Conservation (phyloP, 192 early-diverging fungal species). For the Coemansia brasiliensis region DNA sequence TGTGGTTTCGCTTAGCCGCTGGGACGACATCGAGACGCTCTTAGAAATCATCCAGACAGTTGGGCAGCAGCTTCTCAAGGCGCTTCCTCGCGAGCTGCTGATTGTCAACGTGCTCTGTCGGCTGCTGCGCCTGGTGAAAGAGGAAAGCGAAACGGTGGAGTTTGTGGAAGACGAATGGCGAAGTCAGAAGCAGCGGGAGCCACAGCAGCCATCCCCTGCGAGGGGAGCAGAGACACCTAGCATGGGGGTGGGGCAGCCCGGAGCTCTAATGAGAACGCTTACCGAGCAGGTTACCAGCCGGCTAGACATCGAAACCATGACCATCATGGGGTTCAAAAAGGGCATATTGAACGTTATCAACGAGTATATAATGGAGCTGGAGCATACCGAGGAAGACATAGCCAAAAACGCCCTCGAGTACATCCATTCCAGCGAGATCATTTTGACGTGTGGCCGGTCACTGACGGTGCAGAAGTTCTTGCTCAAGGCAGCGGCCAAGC, state of each 20-base stretch:
- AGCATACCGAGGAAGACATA: slow-evolving; percentile 75
- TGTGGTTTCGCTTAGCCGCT: slow-evolving; percentile 73
- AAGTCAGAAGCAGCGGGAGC: not conserved
- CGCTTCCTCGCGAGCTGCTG: slow-evolving; percentile 83
- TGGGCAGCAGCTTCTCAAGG: slow-evolving; percentile 65
- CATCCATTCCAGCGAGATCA: slow-evolving; percentile 95
- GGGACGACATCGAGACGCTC: slow-evolving; percentile 65
- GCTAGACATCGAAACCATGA: slow-evolving; percentile 36
- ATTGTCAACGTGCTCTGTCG: slow-evolving; percentile 85
- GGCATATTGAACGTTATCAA: slow-evolving; percentile 78
- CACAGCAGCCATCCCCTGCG: slow-evolving; percentile 17
- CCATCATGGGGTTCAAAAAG: slow-evolving; percentile 62
- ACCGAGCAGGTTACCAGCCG: slow-evolving; percentile 54
- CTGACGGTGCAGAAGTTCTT: slow-evolving; percentile 82
- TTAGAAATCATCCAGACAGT: slow-evolving; percentile 65
- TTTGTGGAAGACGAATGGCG: slow-evolving; percentile 16
- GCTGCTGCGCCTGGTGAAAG: slow-evolving; percentile 80
- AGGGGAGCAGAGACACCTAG: slow-evolving; percentile 30
- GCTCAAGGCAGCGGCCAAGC: slow-evolving; percentile 76
- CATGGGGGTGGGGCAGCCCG: slow-evolving; percentile 32
- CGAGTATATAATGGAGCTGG: slow-evolving; percentile 86
- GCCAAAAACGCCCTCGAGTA: slow-evolving; percentile 83
- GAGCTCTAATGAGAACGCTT: slow-evolving; percentile 1
- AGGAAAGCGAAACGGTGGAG: slow-evolving; percentile 46
- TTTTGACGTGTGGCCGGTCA: slow-evolving; percentile 91